These are phyloP conservation scores for Gossypium longicalyx DNA, from an alignment of 345 rosid genomes.

Conservation along the genomic window DNA sequence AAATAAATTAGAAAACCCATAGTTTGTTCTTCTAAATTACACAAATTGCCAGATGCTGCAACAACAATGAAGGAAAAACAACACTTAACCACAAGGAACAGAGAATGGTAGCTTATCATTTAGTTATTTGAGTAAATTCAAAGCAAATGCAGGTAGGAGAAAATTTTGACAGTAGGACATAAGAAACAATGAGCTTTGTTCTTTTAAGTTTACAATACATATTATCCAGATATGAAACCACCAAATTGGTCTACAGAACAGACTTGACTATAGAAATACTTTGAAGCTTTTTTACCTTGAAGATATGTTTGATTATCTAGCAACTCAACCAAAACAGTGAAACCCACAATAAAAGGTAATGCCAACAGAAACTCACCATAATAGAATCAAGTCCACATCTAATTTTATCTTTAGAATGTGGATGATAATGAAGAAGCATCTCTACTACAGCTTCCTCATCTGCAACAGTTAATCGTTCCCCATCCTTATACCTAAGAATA, in stretches of 20 bases:
- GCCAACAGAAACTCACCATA: slow-evolving; percentile 42
- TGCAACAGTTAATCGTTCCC: slow-evolving; percentile 52
- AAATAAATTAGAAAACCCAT: too few relatives aligned
- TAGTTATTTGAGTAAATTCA: neutral
- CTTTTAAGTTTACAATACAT: neutral
- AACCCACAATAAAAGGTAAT: neutral
- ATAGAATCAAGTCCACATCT: slow-evolving; percentile 72
- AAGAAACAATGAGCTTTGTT: neutral
- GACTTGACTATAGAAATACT: neutral
- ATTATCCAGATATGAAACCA: neutral
- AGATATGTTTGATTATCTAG: neutral
- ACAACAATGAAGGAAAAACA: neutral
- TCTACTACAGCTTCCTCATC: slow-evolving; percentile 56
- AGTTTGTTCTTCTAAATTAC: neutral
- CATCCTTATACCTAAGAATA: slow-evolving; percentile 56
- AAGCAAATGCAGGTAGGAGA: slow-evolving; percentile 1
- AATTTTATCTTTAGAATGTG: slow-evolving; percentile 68
- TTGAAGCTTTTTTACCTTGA: neutral
- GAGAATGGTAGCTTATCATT: neutral
- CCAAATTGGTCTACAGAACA: neutral
- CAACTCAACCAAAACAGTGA: neutral
- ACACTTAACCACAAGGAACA: neutral
- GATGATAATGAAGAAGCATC: slow-evolving; percentile 74
- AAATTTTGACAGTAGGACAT: neutral
- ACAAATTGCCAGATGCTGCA: neutral